These are phyloP conservation scores for Capsella rubella DNA, from an alignment of 441 rosid species.

Conservation along the genomic window DNA sequence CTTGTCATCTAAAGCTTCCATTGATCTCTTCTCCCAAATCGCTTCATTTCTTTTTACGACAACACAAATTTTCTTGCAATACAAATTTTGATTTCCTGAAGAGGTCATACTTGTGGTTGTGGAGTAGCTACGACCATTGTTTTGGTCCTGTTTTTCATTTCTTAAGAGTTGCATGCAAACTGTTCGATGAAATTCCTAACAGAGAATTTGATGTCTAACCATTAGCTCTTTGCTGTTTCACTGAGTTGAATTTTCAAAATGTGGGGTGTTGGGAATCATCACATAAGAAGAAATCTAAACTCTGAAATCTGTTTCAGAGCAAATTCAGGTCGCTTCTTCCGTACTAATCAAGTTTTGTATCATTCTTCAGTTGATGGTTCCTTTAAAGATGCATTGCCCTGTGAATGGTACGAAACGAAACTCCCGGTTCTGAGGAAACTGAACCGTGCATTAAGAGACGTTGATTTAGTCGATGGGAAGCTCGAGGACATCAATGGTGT, in stretches of 20 bases:
- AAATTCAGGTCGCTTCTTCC: constrained; percentile 31
- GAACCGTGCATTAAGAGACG: constrained; percentile 49
- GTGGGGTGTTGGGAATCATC: constrained; percentile 43
- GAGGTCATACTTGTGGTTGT: not conserved
- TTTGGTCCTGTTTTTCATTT: not conserved
- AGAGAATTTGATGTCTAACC: constrained; percentile 21
- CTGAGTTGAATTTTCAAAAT: constrained; percentile 21
- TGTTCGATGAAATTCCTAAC: constrained; percentile 43
- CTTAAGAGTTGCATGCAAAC: constrained; percentile 20
- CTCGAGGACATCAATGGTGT: constrained; percentile 59
- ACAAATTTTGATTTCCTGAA: not conserved
- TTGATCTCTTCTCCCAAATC: constrained; percentile 7
- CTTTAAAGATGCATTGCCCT: constrained; percentile 48
- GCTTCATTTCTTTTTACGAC: not conserved
- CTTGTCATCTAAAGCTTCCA: constrained; percentile 12
- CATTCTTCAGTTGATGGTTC: constrained; percentile 55
- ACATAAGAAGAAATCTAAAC: constrained; percentile 27
- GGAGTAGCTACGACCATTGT: not conserved
- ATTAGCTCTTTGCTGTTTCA: constrained; percentile 16
- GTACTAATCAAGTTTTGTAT: constrained; percentile 46
- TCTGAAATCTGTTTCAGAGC: constrained; percentile 29
- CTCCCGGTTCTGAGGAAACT: constrained; percentile 58
- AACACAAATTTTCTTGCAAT: not conserved
- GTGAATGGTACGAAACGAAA: constrained; percentile 58
- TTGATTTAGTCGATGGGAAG: constrained; percentile 71